Evolutionary conservation across 805 yeast species (phyloP).

Genomic region (Huiozyma naganishii): DNA sequence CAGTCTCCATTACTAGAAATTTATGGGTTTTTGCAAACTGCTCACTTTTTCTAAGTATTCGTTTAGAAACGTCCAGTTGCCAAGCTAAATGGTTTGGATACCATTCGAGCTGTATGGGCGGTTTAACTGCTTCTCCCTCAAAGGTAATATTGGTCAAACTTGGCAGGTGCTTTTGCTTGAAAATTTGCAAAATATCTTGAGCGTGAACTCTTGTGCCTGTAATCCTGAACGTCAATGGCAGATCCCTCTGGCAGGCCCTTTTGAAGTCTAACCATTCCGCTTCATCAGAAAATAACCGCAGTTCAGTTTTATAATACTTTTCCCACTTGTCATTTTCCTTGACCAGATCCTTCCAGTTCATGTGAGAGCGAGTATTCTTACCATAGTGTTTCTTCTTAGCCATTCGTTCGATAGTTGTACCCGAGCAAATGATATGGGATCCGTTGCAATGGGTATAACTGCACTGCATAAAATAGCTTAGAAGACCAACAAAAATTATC

Average conservation of each 20-base stretch:
- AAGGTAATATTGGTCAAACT: constrained; percentile 51
- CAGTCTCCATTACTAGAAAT: constrained; percentile 86
- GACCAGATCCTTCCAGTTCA: constrained; percentile 54
- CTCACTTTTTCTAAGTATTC: constrained; percentile 81
- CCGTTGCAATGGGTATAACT: too few species aligned
- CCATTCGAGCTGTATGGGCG: constrained; percentile 72
- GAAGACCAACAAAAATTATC: too few species aligned
- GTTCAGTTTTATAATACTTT: constrained; percentile 55
- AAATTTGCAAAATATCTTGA: constrained; percentile 57
- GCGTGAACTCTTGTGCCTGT: constrained; percentile 88
- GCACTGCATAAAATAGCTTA: too few species aligned
- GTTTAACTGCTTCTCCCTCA: constrained; percentile 58
- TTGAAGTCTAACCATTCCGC: constrained; percentile 72
- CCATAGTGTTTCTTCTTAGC: constrained; percentile 3
- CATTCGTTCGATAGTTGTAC: neutral
- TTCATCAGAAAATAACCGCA: constrained; percentile 55
- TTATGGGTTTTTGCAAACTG: constrained; percentile 80
- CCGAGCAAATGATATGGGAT: neutral
- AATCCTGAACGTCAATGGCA: constrained; percentile 89
- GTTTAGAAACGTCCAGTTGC: constrained; percentile 87
- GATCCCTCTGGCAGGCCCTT: constrained; percentile 57
- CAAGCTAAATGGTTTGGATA: constrained; percentile 84
- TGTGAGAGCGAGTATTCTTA: constrained; percentile 24
- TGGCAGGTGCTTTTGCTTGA: constrained; percentile 65
- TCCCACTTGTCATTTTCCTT: constrained; percentile 84